Evolutionary conservation across 495 filamentous ascomycete species (phyloP).

Genomic region (Xylaria castorea): DNA sequence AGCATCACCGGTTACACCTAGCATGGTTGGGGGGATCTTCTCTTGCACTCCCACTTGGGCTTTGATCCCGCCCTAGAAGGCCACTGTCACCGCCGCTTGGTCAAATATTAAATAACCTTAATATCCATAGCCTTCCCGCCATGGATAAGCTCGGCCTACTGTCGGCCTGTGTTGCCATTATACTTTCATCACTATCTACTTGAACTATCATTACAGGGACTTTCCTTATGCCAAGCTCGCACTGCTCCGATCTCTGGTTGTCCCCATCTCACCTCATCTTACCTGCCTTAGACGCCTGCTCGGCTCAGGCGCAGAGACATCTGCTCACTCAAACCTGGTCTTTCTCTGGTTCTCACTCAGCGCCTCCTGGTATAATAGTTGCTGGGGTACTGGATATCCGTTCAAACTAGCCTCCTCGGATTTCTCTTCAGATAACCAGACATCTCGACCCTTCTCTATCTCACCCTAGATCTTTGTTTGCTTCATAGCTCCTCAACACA

Average conservation of each 20-base stretch:
- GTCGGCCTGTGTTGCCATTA: conserved; percentile 29
- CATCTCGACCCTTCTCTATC: background rate
- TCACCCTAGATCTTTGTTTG: conserved; percentile 3
- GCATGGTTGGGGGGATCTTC: conserved; percentile 44
- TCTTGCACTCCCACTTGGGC: conserved; percentile 38
- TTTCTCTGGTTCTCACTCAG: conserved; percentile 14
- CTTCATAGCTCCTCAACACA: background rate
- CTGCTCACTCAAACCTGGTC: conserved; percentile 17
- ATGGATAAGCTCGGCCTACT: conserved; percentile 33
- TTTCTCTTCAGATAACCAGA: background rate
- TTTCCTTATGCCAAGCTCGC: conserved; percentile 28
- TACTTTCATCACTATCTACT: conserved; percentile 15
- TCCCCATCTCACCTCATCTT: conserved; percentile 35
- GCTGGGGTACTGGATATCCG: conserved; percentile 7
- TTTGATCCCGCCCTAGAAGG: conserved; percentile 41
- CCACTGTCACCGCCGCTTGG: conserved; percentile 44
- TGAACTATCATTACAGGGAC: conserved; percentile 21
- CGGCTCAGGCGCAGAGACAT: conserved; percentile 20
- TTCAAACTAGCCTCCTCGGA: background rate
- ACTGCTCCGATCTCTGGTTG: conserved; percentile 20
- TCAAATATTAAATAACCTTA: conserved; percentile 45
- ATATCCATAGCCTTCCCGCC: conserved; percentile 45
- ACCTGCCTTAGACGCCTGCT: conserved; percentile 26
- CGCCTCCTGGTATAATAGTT: conserved; percentile 10
- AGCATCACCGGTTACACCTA: conserved; percentile 47